These are phyloP conservation scores for Lactarius hengduanensis DNA, from an alignment of 768 basidiomycete genomes.

Conservation along the genomic window DNA sequence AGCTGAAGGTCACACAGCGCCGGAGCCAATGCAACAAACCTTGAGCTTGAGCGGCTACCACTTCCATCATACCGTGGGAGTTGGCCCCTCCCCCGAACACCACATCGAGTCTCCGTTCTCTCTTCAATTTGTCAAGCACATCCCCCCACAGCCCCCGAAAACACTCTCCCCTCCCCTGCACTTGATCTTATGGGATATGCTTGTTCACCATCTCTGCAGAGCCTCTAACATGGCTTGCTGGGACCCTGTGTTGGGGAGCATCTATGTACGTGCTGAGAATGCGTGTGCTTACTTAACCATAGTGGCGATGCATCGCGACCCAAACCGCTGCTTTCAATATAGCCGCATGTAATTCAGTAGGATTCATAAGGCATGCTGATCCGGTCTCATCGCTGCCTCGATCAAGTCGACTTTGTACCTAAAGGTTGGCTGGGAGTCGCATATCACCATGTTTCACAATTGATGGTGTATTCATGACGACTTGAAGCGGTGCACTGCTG, in stretches of 20 bases:
- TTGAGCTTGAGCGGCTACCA: background rate
- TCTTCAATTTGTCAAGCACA: background rate
- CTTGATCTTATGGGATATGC: no score
- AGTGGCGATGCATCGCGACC: no score
- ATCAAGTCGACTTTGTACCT: background rate
- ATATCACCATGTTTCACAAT: background rate
- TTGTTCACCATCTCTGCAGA: no score
- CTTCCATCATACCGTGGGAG: background rate
- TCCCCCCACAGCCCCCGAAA: background rate
- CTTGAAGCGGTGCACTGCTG: background rate
- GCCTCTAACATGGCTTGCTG: no score
- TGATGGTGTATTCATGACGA: background rate
- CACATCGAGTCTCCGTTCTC: background rate
- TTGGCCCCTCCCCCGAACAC: background rate
- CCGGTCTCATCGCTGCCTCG: background rate
- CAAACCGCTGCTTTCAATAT: no score
- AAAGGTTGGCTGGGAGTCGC: background rate
- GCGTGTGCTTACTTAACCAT: background rate
- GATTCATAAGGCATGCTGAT: no score
- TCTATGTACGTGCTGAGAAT: background rate
- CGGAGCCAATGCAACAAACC: background rate
- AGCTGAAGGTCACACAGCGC: background rate
- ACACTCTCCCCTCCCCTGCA: no score
- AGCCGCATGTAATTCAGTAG: no score
- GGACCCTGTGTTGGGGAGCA: background rate